Evolutionary conservation across 495 filamentous ascomycete genomes (phyloP).

Genomic region (Hypoxylon cercidicola): DNA sequence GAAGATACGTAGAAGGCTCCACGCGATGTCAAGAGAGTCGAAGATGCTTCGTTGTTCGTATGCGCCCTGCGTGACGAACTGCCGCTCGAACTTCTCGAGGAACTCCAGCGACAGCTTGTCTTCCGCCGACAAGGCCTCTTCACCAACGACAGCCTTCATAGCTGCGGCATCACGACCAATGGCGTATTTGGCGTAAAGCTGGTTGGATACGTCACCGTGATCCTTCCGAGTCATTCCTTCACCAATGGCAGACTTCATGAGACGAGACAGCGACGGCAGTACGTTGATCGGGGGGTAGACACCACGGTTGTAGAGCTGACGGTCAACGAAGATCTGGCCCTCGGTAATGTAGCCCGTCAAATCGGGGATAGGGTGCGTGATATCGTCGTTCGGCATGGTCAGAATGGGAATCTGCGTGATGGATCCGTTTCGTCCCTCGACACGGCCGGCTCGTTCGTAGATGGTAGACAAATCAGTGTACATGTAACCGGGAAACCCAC

Average conservation of each 20-base stretch:
- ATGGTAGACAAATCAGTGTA: constrained; percentile 99
- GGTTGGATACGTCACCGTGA: constrained; percentile 98
- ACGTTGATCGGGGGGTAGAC: constrained; percentile 99
- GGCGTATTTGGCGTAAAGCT: constrained; percentile 99
- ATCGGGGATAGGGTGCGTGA: constrained; percentile 99
- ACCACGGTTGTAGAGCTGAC: constrained; percentile 93
- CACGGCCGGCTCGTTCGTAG: constrained; percentile 99
- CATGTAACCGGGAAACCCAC: constrained; percentile 99
- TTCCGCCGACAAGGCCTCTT: constrained; percentile 93
- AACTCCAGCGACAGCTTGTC: constrained; percentile 98
- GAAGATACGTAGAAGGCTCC: constrained; percentile 95
- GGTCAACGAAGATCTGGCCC: constrained; percentile 98
- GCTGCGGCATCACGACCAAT: constrained; percentile 97
- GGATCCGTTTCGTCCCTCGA: constrained; percentile 94
- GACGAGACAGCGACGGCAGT: constrained; percentile 94
- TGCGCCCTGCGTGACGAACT: constrained; percentile 89
- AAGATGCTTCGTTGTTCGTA: constrained; percentile 91
- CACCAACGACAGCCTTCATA: constrained; percentile 99
- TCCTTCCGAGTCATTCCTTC: constrained; percentile 95
- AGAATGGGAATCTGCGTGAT: constrained; percentile 99
- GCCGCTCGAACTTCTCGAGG: constrained; percentile 95
- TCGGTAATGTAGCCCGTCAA: constrained; percentile 99
- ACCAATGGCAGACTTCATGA: constrained; percentile 99
- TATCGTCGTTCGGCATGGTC: constrained; percentile 99
- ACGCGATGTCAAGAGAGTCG: constrained; percentile 94